Evolutionary conservation across 192 early-diverging fungal species (phyloP).

Genomic region (Nowakowskiella sp.): DNA sequence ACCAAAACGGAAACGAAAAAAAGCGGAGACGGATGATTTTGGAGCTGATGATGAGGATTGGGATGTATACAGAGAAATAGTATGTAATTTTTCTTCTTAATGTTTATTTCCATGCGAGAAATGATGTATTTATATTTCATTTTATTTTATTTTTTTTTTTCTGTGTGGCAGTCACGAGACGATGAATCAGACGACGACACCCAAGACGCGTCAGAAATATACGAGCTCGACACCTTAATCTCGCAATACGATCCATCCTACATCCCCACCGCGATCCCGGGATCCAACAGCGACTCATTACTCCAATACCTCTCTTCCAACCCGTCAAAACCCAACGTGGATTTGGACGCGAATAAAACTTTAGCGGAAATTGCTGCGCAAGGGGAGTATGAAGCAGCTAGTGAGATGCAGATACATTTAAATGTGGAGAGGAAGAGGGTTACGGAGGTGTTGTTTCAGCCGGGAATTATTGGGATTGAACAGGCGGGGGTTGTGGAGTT

Average conservation of each 20-base stretch:
- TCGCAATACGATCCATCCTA: constrained; percentile 67
- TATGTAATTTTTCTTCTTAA: constrained; percentile 24
- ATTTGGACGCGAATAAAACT: too few relatives aligned
- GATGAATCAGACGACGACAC: constrained; percentile 77
- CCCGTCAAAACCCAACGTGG: constrained; percentile 50
- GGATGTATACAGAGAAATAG: constrained; percentile 85
- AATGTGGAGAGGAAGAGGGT: constrained; percentile 88
- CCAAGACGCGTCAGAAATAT: constrained; percentile 58
- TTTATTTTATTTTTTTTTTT: constrained; percentile 1
- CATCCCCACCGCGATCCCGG: constrained; percentile 62
- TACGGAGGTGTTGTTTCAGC: constrained; percentile 87
- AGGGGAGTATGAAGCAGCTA: constrained; percentile 45
- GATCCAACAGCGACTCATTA: constrained; percentile 47
- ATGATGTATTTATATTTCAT: background rate
- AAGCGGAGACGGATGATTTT: constrained; percentile 72
- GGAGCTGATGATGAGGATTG: constrained; percentile 91
- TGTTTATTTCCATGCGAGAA: background rate
- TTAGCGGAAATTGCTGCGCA: background rate
- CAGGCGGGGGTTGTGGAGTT: constrained; percentile 78
- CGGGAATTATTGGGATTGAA: constrained; percentile 74
- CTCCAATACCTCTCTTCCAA: constrained; percentile 26
- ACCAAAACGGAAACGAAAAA: background rate
- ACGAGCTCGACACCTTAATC: constrained; percentile 64
- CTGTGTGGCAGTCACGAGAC: constrained; percentile 46
- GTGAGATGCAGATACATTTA: constrained; percentile 72